These are phyloP conservation scores for Ensete glaucum DNA, from an alignment of 176 grass and related monocot species.

Conservation along the genomic window DNA sequence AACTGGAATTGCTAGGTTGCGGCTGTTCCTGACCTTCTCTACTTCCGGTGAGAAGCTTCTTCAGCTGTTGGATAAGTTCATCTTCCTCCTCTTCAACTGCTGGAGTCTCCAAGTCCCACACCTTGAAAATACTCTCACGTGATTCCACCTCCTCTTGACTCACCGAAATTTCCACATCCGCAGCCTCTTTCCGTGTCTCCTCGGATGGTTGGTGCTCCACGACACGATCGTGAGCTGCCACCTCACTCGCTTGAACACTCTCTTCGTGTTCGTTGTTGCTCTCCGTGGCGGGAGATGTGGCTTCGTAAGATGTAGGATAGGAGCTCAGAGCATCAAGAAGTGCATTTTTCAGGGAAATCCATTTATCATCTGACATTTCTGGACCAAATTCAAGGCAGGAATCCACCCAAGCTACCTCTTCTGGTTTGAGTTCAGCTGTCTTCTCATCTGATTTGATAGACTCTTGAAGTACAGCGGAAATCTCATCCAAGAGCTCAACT, in stretches of 20 bases:
- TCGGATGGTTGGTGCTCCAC: neutral
- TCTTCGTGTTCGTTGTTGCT: neutral
- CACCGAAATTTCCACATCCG: too few relatives aligned
- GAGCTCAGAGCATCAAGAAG: conserved; percentile 52
- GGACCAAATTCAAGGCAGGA: conserved; percentile 51
- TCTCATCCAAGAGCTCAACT: conserved; percentile 25
- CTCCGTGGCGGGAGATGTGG: neutral
- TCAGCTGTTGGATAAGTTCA: conserved; percentile 60
- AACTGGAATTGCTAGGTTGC: conserved; percentile 8
- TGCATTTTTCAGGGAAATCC: conserved; percentile 44
- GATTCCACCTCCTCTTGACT: conserved; percentile 25
- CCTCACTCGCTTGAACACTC: neutral
- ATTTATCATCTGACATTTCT: conserved; percentile 50
- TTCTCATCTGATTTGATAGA: conserved; percentile 42
- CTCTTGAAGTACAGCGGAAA: conserved; percentile 40
- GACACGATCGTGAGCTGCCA: neutral
- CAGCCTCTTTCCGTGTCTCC: neutral
- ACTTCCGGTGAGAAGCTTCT: conserved; percentile 33
- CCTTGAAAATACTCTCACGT: conserved; percentile 50
- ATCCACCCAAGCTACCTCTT: conserved; percentile 74
- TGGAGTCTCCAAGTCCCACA: conserved; percentile 53
- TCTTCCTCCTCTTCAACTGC: conserved; percentile 33
- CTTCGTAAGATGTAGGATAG: conserved; percentile 20
- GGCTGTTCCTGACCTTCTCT: neutral
- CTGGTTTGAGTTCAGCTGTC: conserved; percentile 31